Evolutionary conservation across 495 filamentous ascomycete species (phyloP).

Genomic region (Neurospora terricola): DNA sequence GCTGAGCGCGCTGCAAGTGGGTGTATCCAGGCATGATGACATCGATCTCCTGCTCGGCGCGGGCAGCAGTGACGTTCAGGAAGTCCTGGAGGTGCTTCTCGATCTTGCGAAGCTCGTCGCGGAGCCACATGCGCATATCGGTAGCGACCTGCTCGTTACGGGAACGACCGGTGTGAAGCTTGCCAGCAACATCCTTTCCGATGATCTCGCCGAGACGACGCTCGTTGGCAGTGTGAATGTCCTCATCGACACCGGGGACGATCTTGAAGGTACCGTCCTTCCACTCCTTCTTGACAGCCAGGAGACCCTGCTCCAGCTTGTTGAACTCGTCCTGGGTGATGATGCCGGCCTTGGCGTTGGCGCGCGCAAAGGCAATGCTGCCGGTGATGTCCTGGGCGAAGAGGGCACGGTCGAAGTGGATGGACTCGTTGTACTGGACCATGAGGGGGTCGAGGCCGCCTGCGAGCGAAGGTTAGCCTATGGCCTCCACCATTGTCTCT

Average conservation of each 20-base stretch:
- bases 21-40: constrained; percentile 67
- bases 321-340: constrained; percentile 65
- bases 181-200: constrained; percentile 76
- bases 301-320: constrained; percentile 65
- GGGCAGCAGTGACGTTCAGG: constrained; percentile 57
- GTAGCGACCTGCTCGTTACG: constrained; percentile 92
- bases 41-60: constrained; percentile 68
- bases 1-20: constrained; percentile 86
- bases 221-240: constrained; percentile 91
- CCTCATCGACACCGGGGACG: constrained; percentile 53
- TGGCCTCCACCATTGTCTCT: not conserved
- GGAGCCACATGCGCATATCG: constrained; percentile 88
- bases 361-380: constrained; percentile 79
- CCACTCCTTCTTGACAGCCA: constrained; percentile 70
- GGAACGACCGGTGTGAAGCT: constrained; percentile 86
- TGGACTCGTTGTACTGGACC: constrained; percentile 81
- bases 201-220: constrained; percentile 82
- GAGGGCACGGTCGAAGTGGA: constrained; percentile 73
- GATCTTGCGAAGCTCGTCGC: constrained; percentile 64
- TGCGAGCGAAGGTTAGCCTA: constrained; percentile 6
- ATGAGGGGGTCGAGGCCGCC: constrained; percentile 83
- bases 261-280: constrained; percentile 47
- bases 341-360: constrained; percentile 68
- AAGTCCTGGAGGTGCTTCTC: constrained; percentile 60
- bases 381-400: constrained; percentile 74